Evolutionary conservation across 2,329 filamentous ascomycete genomes (phyloP), one percentile per base, ranked within the genome.

Genomic region (Aureobasidium musti): DNA sequence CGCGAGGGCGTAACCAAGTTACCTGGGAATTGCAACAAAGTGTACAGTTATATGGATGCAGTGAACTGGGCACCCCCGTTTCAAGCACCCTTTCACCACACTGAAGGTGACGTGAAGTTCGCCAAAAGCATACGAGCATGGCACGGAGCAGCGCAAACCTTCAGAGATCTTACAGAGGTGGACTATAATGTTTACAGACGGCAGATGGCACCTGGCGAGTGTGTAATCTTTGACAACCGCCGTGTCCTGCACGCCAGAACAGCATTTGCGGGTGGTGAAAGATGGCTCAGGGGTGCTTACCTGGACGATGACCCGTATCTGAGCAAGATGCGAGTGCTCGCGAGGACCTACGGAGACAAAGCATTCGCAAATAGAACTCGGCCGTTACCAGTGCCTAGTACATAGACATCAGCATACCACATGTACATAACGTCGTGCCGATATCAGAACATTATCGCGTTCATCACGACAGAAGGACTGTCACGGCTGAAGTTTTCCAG

Each of bases 191-290:
- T 92, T 63, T 89, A 89, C 73, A 84, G 94, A 80, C 82, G 89
- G 67, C 89, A 89, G 77, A 81, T 97, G 77, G 81, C 87, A 64
- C 87, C 90, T 4, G 95, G 94, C 3, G 91, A 97, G 73, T 96
- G 92, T 74, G 92, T 93, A 14, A 83, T 99, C n/a, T 98, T 99
- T 74, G 89, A 96, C 75, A 98, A 98, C 74, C 80, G 87, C 67
- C 84, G 94, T 21, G 83, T 96, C n/a, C 77, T 96, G 74, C 95
- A 98, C 80, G 94, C 92, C 0, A 83, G 95, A 4, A 84, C 82
- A 19, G 86, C 87, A 35, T 98, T 98, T 77, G 87, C 93, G 72
- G 79, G 79, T 0, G 82, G 83, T 7, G 84, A 87, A 68, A 83
- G 94, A 63, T 96, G 91, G 91, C 78, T 98, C 65, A 90, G 91